A percentile compares a stretch with the other conserved stretches of the same genome.
Evolutionary conservation across 345 rosid genomes (phyloP).

Genomic region (Salix koriyanagi): DNA sequence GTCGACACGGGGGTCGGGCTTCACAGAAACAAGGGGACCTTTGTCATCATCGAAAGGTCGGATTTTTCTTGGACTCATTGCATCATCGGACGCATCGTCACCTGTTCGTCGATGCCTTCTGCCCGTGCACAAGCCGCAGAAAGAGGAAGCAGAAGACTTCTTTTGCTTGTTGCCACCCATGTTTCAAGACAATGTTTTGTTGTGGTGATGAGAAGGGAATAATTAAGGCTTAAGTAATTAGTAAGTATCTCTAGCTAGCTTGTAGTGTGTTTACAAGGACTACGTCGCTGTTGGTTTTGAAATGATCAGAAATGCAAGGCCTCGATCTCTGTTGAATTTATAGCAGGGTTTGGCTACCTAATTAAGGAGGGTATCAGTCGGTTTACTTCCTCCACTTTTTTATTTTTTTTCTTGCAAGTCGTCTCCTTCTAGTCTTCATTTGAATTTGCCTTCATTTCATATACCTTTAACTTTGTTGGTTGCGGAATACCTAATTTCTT

Average conservation of each 20-base stretch:
- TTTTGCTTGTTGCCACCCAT: slow-evolving; percentile 39
- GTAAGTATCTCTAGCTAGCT: too few relatives aligned
- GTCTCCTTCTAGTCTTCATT: background rate
- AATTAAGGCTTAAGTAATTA: background rate
- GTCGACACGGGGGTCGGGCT: slow-evolving; percentile 44
- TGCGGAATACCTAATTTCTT: too few relatives aligned
- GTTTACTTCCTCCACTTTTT: too few relatives aligned
- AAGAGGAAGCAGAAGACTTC: slow-evolving; percentile 15
- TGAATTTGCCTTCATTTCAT: too few relatives aligned
- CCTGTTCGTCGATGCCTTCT: slow-evolving; percentile 28
- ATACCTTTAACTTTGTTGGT: too few relatives aligned
- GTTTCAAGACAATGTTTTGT: too few relatives aligned
- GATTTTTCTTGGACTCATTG: slow-evolving; percentile 6
- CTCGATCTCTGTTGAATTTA: background rate
- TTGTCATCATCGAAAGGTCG: slow-evolving; percentile 39
- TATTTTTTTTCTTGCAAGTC: too few relatives aligned
- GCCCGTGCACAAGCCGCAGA: slow-evolving; percentile 37
- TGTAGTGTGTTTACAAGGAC: background rate
- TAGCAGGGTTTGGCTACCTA: background rate
- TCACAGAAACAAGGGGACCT: slow-evolving; percentile 27
- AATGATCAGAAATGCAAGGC: background rate
- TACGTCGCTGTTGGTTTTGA: background rate
- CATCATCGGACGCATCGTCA: slow-evolving; percentile 10
- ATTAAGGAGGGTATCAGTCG: background rate
- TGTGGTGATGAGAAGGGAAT: background rate